A percentile compares a stretch with the other conserved stretches of the same genome.
Conservation (phyloP, 768 basidiomycete species). For the Albatrellus ellisii region DNA sequence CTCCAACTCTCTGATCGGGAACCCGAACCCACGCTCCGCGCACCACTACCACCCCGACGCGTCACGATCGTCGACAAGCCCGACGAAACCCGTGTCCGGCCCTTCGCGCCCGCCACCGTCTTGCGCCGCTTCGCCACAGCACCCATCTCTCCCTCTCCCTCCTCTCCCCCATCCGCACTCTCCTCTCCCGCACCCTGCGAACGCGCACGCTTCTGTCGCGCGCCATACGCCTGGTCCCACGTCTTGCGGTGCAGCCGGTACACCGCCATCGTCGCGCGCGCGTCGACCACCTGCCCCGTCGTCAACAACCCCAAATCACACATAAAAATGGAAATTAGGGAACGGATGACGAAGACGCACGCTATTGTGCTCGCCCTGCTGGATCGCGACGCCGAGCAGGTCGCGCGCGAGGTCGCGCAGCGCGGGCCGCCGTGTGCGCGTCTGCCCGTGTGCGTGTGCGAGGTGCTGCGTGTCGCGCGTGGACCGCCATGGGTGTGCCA, state of each 20-base stretch:
- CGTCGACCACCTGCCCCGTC: conserved; percentile 71
- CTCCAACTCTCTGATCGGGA: background rate
- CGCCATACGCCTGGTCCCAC: conserved; percentile 46
- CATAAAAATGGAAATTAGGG: background rate
- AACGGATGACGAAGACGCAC: conserved; percentile 30
- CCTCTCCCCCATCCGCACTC: conserved; percentile 7
- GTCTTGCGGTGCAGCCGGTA: conserved; percentile 70
- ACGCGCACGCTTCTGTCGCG: conserved; percentile 6
- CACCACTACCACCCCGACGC: background rate
- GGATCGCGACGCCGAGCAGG: conserved; percentile 70
- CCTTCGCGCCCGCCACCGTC: background rate
- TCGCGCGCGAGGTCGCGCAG: conserved; percentile 70
- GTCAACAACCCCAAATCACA: background rate
- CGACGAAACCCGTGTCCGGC: conserved; percentile 9
- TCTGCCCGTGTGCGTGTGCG: conserved; percentile 44
- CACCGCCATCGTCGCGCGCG: conserved; percentile 90
- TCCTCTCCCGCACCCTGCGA: background rate
- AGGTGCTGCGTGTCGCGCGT: conserved; percentile 62
- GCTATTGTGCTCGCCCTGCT: conserved; percentile 82
- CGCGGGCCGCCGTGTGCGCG: conserved; percentile 54
- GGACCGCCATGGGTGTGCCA: conserved; percentile 52
- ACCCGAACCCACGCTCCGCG: background rate
- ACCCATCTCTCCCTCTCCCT: background rate
- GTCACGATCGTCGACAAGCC: conserved; percentile 10
- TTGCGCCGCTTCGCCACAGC: background rate